phyloP scores from a whole-genome alignment of 78 protist genomes.

The Polysphondylium violaceum region DNA sequence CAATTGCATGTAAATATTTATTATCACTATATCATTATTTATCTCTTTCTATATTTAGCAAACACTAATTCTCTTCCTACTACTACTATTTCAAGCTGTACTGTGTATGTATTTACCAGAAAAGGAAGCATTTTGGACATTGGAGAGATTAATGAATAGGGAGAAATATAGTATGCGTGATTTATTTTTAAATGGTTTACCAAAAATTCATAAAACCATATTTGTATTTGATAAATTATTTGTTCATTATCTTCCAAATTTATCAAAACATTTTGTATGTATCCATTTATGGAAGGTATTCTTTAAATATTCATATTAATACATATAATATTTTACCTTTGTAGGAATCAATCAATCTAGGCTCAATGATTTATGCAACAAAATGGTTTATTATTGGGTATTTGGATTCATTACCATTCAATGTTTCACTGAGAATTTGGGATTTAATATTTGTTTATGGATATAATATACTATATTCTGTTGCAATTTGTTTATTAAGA shows the following conservation, averaged over 20 bases:
- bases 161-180: conserved; percentile 19
- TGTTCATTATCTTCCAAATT: conserved; percentile 8
- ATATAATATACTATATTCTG: conserved; percentile 50
- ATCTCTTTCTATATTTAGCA: no score
- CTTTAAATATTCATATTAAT: background rate
- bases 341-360: background rate
- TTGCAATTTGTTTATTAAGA: conserved; percentile 33
- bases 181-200: conserved; percentile 31
- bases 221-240: conserved; percentile 44
- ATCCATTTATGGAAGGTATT: background rate
- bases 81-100: background rate
- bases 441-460: conserved; percentile 58
- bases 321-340: background rate
- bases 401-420: conserved; percentile 59
- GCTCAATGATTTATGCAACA: conserved; percentile 21
- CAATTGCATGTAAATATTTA: conserved; percentile 32
- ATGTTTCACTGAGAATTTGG: conserved; percentile 29
- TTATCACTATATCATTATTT: no score
- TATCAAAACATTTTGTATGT: conserved; percentile 36
- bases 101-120: conserved; percentile 64
- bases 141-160: conserved; percentile 50
- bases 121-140: conserved; percentile 74
- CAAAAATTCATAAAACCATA: conserved; percentile 19
- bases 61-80: no score
- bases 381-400: conserved; percentile 73